These are phyloP conservation scores for Huntiella omanensis DNA, from an alignment of 2,329 filamentous ascomycete species.

Conservation along the genomic window DNA sequence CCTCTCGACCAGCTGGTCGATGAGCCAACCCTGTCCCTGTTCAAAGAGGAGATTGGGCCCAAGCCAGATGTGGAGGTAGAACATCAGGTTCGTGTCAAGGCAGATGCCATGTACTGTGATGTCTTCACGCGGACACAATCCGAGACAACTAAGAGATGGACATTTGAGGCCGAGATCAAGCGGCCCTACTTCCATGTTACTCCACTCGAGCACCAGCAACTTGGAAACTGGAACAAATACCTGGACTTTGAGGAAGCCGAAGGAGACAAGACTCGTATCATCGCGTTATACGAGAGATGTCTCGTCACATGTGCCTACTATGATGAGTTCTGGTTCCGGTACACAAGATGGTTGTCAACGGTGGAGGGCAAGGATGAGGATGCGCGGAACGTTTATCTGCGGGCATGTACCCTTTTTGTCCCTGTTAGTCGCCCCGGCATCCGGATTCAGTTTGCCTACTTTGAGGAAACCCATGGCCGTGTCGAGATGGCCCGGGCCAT, in stretches of 20 bases:
- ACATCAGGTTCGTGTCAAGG: conserved; percentile 57
- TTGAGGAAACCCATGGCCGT: conserved; percentile 71
- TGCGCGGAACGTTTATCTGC: conserved; percentile 76
- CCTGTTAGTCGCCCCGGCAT: conserved; percentile 71
- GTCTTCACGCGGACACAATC: conserved; percentile 64
- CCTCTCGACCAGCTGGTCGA: conserved; percentile 52
- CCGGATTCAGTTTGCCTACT: conserved; percentile 80
- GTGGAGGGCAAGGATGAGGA: conserved; percentile 73
- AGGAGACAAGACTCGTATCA: conserved; percentile 53
- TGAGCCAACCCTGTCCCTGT: conserved; percentile 44
- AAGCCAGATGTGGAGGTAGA: conserved; percentile 66
- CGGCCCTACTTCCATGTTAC: conserved; percentile 94
- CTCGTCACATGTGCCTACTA: conserved; percentile 85
- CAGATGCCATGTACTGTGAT: conserved; percentile 66
- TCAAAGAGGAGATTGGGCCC: conserved; percentile 47
- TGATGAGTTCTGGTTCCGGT: conserved; percentile 97
- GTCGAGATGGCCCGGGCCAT: conserved; percentile 67
- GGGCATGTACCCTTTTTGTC: conserved; percentile 68
- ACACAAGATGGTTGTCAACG: conserved; percentile 78
- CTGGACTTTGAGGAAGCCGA: conserved; percentile 87
- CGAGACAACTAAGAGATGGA: conserved; percentile 86
- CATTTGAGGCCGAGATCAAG: conserved; percentile 86
- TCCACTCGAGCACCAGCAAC: conserved; percentile 67
- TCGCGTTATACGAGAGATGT: conserved; percentile 85
- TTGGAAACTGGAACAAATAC: conserved; percentile 88